Base-by-base conservation (phyloP, 1,284 basidiomycete genomes). In the Blastosporella zonata region DNA sequence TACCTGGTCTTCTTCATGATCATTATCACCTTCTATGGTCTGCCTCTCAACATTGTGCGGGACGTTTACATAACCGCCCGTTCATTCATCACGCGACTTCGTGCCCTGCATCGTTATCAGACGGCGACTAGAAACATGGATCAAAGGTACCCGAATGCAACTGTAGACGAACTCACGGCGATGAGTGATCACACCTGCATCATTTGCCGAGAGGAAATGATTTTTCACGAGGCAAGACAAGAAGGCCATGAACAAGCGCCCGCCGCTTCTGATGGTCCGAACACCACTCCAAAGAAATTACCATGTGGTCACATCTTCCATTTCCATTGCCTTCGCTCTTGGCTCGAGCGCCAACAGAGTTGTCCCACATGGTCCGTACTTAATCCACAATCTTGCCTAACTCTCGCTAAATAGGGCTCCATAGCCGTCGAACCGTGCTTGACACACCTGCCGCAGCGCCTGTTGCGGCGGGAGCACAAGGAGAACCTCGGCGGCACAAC, bases 151-250 rank as follows among this genome's bases (percentile, higher is more conserved):
- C 94, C 96, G 4, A 86, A 96, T 62, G 95, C 94, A n/a, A 91
- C 90, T 1, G 78, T 81, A 51, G 88, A 84, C 49, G 96, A 99
- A 66, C 73, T 99, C 67, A 69, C 77, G 22, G 72, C 75, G 7
- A 84, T 88, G 76, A 86, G 81, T 43, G 97, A 99, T 69, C 81
- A 81, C 49, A 98, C 94, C 2, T 99, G 97, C 64, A 98, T 99
- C 62, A 98, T 99, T 58, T 98, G 97, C 63, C 81, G 97, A n/a
- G 96, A 99, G 68, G 96, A 99, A 64, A 95, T 99, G 93, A 67
- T 80, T 29, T 65, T 75, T 15, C 69, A 69, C 42, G 66, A 59
- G 33, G 66, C 68, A 46, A 64, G 67, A 22, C 62, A 45, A 36
- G 43, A 57, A 35, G 58, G 61, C 23, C 57, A 59, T 39, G 60